Conservation (phyloP, 306 rosid genomes). For the Crataegus laevigata region DNA sequence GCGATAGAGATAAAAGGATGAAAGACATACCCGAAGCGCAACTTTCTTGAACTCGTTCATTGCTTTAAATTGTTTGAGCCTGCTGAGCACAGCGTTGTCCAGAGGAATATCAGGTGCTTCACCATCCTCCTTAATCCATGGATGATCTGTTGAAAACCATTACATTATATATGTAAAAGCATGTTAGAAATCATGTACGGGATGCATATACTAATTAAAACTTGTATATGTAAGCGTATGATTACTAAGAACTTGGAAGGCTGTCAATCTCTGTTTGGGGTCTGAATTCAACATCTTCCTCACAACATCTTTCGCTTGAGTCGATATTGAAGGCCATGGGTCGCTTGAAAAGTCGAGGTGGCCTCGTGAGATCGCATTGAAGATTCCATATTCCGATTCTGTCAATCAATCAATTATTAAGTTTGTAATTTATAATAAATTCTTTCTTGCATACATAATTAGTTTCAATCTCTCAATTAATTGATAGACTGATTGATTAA, state of each 20-base stretch:
- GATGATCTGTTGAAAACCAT: conserved; percentile 44
- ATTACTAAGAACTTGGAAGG: conserved; percentile 78
- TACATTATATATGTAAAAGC: not conserved
- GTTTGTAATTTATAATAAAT: not conserved
- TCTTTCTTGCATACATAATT: not conserved
- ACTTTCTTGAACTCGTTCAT: conserved; percentile 97
- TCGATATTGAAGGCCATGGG: conserved; percentile 90
- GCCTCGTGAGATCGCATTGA: conserved; percentile 73
- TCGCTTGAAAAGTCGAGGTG: conserved; percentile 79
- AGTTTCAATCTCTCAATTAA: not conserved
- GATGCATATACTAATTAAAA: not conserved
- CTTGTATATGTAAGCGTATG: not conserved
- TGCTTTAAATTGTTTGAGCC: conserved; percentile 95
- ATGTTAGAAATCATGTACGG: not conserved
- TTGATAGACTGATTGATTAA: not conserved
- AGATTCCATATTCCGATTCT: conserved; percentile 95
- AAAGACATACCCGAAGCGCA: conserved; percentile 60
- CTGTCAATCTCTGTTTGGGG: conserved; percentile 78
- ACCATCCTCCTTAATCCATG: conserved; percentile 98
- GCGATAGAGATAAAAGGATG: not conserved
- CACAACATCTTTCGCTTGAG: conserved; percentile 86
- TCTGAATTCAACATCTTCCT: conserved; percentile 84
- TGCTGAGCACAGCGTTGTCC: conserved; percentile 84
- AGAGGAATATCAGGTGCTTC: conserved; percentile 97
- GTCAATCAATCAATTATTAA: not conserved